Evolutionary conservation across 2,329 filamentous ascomycete genomes (phyloP), one percentile per base, ranked within the genome.

Genomic region (Colletotrichum sp.): DNA sequence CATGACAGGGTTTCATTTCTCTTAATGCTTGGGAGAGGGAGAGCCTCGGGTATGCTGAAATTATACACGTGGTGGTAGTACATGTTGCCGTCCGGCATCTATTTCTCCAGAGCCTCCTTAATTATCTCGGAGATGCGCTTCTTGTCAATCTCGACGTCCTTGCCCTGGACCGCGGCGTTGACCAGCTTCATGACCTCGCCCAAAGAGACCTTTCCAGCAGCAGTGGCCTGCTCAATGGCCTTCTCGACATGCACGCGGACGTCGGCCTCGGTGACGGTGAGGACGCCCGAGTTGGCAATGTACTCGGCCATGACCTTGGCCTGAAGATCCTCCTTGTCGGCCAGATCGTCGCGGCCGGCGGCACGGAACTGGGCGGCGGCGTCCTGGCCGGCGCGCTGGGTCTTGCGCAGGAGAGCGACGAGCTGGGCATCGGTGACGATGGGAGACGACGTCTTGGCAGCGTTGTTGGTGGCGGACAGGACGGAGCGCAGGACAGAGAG

Each of bases 381-480:
- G 22, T 92, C 90, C 66, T 89, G 85, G 6, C 89, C 88, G 3
- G 89, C 86, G 59, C 90, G 89, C 26, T 90, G 89, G 68, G 92
- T 90, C 84, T 93, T 93, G 78, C 91, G 90, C 72, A 97, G 89
- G 65, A 96, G 87, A 9, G 88, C 86, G 32, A 95, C 90, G 71
- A 96, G 88, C 81, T 94, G 91, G 78, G 90, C 89, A 83, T 96
- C 94, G 26, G 92, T 94, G 71, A 86, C 88, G 81, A 96, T 91
- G n/a, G 95, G 94, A 52, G 86, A 88, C 52, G 89, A 82, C 16
- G 94, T 95, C 85, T 96, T 96, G 82, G 92, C 93, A 39, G 93
- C 92, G 84, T 96, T 96, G 79, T 93, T 92, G 77, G 94, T 92
- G 77, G 93, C 90, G 36, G 93, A 89, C 78, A 96, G 89, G 77